phyloP scores from a whole-genome alignment of 805 yeast genomes.

The Spathaspora arborariae region DNA sequence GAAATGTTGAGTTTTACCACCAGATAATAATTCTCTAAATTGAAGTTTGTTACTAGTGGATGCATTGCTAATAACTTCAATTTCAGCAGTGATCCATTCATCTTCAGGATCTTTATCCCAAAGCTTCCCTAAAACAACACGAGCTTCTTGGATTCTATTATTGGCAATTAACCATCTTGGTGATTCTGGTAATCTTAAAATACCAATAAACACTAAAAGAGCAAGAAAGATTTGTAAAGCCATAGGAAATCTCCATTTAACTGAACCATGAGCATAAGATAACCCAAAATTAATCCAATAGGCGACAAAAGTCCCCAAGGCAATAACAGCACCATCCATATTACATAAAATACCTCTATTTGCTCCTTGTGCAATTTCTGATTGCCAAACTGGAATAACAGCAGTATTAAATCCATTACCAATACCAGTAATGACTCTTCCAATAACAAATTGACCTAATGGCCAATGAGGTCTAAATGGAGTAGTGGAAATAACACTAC shows the following conservation, averaged over 20 bases:
- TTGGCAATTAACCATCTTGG: slow-evolving; percentile 51
- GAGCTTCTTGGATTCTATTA: too few relatives aligned
- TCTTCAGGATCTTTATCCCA: slow-evolving; percentile 42
- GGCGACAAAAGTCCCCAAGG: slow-evolving; percentile 61
- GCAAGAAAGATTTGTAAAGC: slow-evolving; percentile 40
- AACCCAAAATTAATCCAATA: slow-evolving; percentile 54
- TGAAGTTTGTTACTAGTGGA: too few relatives aligned
- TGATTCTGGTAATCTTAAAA: slow-evolving; percentile 41
- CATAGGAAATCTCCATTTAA: slow-evolving; percentile 39
- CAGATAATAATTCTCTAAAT: too few relatives aligned
- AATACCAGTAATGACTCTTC: slow-evolving; percentile 58
- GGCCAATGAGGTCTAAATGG: too few relatives aligned
- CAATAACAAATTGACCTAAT: too few relatives aligned
- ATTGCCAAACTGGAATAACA: slow-evolving; percentile 62
- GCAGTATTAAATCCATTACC: slow-evolving; percentile 67
- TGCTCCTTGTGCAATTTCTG: slow-evolving; percentile 60
- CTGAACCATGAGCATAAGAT: slow-evolving; percentile 40
- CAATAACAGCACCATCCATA: slow-evolving; percentile 57
- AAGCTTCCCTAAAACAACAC: too few relatives aligned
- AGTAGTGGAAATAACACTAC: too few relatives aligned
- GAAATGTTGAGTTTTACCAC: too few relatives aligned
- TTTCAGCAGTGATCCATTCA: slow-evolving; percentile 51
- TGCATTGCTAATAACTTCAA: too few relatives aligned
- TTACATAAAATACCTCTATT: slow-evolving; percentile 62
- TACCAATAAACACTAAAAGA: slow-evolving; percentile 27